Evolutionary conservation across 1,139 yeast species (phyloP), one percentile per base, ranked within the genome.

Genomic region (Sugiyamaella grinbergsii): DNA sequence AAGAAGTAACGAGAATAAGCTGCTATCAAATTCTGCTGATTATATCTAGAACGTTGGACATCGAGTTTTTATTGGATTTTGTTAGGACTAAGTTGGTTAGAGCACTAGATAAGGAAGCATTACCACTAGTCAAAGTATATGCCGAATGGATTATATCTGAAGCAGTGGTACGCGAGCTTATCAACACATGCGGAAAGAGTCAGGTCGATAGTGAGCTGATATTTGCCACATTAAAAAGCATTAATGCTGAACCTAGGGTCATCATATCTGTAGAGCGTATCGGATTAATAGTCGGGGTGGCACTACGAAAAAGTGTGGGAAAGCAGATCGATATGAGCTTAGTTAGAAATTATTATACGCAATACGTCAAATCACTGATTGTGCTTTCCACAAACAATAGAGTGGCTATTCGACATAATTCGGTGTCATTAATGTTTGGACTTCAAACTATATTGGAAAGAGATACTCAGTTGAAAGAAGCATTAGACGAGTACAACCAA

Each of bases 321-420:
- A 16, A 32, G 13, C 42, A 13, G 4, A 31, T 32, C 19, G 42
- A 34, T 28, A 15, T 34, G 31, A 15, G 29, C 6, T 34, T 40
- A 16, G 52, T 57, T 43, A 47, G 47, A 2, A 52, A 50, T 11
- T 64, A 54, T 51, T 64, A 48, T 49, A 32, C 50, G 45, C 51
- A 54, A 20, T 70, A 59, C 42, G 52, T 70, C 10, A 46, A 55
- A 16, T 56, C 56, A 8, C 58, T 82, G 33, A 66, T 86, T 15
- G 82, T 93, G 0, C 80, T 83, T 38, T 82, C 95, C n/a, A 81
- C 95, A 0, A 85, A 95, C 5, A 89, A 86, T 64, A 83, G 87
- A 60, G 95, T 95, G 0, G 71, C 83, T 23, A 78, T 85, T 3
- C 80, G 98, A 57, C 98, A 91, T 67, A 85, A 85, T 58, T 82